Evolutionary conservation across 2,329 filamentous ascomycete genomes (phyloP), one percentile per base, ranked within the genome.

Genomic region (Aspergillus sp.): DNA sequence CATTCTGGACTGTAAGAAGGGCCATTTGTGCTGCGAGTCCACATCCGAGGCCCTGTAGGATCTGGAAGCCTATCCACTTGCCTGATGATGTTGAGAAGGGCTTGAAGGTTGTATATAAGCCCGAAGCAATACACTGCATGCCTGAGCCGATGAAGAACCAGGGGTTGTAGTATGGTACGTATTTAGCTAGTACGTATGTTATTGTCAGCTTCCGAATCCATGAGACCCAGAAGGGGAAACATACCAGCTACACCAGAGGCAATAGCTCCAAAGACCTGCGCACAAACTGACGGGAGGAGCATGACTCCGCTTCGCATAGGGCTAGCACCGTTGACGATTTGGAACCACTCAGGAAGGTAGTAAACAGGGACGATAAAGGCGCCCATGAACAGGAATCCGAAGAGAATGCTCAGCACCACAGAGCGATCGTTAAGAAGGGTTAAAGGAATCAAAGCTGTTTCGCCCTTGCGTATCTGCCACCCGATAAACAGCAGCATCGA

Each of bases 301-400:
- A 57, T 57, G 9, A 56, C 35, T 43, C 61, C 61, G 24, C 53
- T 57, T 6, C 40, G 46, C 35, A 57, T 45, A 6, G 61, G 55
- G n/a, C 49, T 55, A 6, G 46, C 58, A 6, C 5, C 23, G 15
- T 61, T 47, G 7, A 61, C 52, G 7, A 55, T 45, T 33, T 63
- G 61, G 40, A 63, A 63, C 51, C 54, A 63, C 35, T 57, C 48
- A 1, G 61, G 59, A 4, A 63, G 56, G 40, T 61, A 60, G 43
- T 61, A 63, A 19, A 50, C 40, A 27, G 48, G 37, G 9, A 61
- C 52, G n/a, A 52, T 43, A 37, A 55, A 51, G 6, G 45, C n/a
- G 31, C 46, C 43, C 27, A 47, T 41, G 15, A 55, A 19, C 17
- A 46, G 15, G 33, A 58, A 51, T 1, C 21, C 35, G 19, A 40